A percentile compares a stretch with the other conserved stretches of the same genome.
These are phyloP conservation scores for Aurifilum marmelostoma DNA, from an alignment of 2,329 filamentous ascomycete species.

Conservation along the genomic window DNA sequence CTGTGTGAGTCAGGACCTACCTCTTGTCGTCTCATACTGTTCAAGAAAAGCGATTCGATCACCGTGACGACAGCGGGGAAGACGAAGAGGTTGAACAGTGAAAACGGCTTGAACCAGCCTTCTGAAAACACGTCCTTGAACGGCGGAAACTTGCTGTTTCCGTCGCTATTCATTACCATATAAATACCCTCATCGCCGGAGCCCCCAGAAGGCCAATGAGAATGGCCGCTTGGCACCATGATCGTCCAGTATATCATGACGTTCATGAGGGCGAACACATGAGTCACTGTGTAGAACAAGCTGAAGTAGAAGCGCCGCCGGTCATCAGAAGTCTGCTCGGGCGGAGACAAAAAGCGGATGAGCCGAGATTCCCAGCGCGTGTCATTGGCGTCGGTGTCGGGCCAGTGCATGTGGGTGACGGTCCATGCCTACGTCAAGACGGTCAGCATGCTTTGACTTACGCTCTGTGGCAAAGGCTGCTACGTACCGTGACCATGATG, in stretches of 20 bases:
- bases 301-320: conserved; percentile 52
- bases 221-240: conserved; percentile 43
- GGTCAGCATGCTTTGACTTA: neutral
- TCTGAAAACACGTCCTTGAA: conserved; percentile 53
- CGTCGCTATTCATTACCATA: conserved; percentile 5
- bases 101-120: conserved; percentile 52
- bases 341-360: conserved; percentile 49
- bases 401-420: conserved; percentile 54
- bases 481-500: conserved; percentile 50
- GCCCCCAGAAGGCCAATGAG: conserved; percentile 36
- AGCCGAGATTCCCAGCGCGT: conserved; percentile 42
- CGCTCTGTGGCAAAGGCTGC: too few relatives aligned
- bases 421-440: conserved; percentile 45
- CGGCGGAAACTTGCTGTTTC: conserved; percentile 31
- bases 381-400: conserved; percentile 43
- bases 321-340: conserved; percentile 45
- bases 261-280: conserved; percentile 54
- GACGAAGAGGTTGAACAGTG: conserved; percentile 50
- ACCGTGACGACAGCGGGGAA: conserved; percentile 48
- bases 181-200: conserved; percentile 17
- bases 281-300: conserved; percentile 52
- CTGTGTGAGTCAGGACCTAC: conserved; percentile 38
- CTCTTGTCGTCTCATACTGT: conserved; percentile 56
- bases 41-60: conserved; percentile 52
- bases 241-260: conserved; percentile 53